These are phyloP conservation scores for Phytophthora lateralis DNA, from an alignment of 352 stramenopile genomes.

Conservation along the genomic window DNA sequence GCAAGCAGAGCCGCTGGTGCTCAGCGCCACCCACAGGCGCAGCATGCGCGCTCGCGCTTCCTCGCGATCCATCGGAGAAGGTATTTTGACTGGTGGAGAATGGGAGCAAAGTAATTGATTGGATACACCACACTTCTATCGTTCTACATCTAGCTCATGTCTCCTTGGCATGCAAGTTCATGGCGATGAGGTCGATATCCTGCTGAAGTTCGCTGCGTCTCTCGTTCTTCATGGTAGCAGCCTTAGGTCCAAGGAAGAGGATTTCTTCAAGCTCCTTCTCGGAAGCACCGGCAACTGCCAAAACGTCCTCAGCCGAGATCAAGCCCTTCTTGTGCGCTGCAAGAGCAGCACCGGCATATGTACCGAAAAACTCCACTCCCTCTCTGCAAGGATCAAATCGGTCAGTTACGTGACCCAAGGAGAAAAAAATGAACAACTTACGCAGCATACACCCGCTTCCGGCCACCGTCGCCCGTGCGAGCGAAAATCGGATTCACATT, in stretches of 20 bases:
- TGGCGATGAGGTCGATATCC: constrained; percentile 43
- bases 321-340: constrained; percentile 63
- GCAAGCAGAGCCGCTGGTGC: constrained; percentile 9
- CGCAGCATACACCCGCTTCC: constrained; percentile 61
- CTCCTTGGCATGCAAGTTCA: constrained; percentile 14
- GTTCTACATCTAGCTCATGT: constrained; percentile 1
- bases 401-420: not conserved
- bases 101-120: constrained; percentile 23
- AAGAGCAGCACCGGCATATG: constrained; percentile 68
- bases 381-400: constrained; percentile 40
- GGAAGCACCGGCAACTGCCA: constrained; percentile 43
- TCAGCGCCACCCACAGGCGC: constrained; percentile 51
- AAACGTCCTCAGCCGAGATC: constrained; percentile 56
- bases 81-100: constrained; percentile 6
- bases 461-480: constrained; percentile 66
- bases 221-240: constrained; percentile 41
- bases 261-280: constrained; percentile 57
- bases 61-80: constrained; percentile 39
- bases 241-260: constrained; percentile 51
- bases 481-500: constrained; percentile 64
- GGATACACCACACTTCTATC: constrained; percentile 19
- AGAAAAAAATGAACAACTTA: constrained; percentile 31
- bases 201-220: constrained; percentile 46
- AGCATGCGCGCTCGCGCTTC: constrained; percentile 61
- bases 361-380: constrained; percentile 78